Conservation (phyloP, 139 green algal genomes). For the Picochlorum sp. region DNA sequence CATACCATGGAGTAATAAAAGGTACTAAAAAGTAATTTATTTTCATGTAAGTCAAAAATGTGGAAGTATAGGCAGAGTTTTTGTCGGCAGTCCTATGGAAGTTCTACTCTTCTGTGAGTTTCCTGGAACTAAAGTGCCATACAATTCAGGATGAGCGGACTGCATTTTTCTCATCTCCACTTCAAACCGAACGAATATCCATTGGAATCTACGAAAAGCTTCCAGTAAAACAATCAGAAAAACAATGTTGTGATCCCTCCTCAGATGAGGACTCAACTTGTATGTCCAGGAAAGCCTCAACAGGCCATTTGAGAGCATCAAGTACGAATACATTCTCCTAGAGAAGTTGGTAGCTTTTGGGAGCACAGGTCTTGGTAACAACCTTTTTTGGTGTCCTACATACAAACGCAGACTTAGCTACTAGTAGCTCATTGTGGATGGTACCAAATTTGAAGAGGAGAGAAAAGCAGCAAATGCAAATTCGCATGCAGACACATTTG, state of each 20-base stretch:
- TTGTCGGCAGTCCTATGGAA: too few species aligned
- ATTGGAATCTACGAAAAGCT: slow-evolving; percentile 65
- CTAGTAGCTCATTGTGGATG: not conserved
- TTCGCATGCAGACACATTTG: not conserved
- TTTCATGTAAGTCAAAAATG: too few species aligned
- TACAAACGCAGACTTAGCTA: too few species aligned
- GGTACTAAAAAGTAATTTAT: too few species aligned
- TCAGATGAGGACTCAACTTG: slow-evolving; percentile 73
- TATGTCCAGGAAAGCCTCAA: slow-evolving; percentile 79
- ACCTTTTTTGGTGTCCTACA: not conserved
- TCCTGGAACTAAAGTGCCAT: slow-evolving; percentile 19
- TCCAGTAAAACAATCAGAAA: slow-evolving; percentile 52
- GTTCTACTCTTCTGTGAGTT: too few species aligned
- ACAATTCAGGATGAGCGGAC: slow-evolving; percentile 14
- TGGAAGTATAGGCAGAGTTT: too few species aligned
- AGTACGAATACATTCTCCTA: slow-evolving; percentile 24
- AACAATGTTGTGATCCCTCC: slow-evolving; percentile 30
- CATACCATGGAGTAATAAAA: too few species aligned
- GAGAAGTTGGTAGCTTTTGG: slow-evolving; percentile 26
- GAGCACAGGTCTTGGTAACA: slow-evolving; percentile 25
- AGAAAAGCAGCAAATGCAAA: not conserved
- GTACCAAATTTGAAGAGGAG: too few species aligned
- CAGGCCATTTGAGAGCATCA: slow-evolving; percentile 67
- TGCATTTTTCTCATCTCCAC: slow-evolving; percentile 70
- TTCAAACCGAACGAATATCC: slow-evolving; percentile 84